phyloP scores from a whole-genome alignment of 2,329 filamentous ascomycete genomes.

The Aspergillus neoniger region DNA sequence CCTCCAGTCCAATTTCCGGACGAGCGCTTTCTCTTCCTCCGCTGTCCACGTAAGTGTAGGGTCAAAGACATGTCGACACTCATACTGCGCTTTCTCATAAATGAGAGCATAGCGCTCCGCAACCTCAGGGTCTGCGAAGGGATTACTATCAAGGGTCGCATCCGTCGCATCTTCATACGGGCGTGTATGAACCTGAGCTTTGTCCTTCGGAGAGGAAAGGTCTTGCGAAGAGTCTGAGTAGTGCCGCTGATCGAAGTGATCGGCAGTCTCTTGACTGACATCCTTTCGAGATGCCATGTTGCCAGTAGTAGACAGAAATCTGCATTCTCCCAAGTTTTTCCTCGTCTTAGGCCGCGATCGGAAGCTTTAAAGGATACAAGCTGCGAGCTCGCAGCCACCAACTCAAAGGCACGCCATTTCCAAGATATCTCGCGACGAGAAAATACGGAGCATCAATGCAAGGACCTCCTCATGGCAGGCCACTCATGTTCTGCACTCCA shows the following conservation, averaged over 20 bases:
- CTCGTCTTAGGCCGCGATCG: not conserved
- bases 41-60: constrained; percentile 38
- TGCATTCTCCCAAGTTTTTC: too few species aligned
- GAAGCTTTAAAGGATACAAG: not conserved
- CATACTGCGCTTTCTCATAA: constrained; percentile 57
- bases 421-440: not conserved
- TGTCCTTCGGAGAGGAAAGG: not conserved
- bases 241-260: not conserved
- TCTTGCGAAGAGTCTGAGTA: not conserved
- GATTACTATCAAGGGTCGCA: constrained; percentile 23
- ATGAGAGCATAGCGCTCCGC: constrained; percentile 57
- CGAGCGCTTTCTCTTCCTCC: constrained; percentile 35
- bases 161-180: not conserved
- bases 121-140: constrained; percentile 54
- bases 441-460: not conserved
- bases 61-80: constrained; percentile 48
- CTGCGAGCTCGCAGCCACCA: not conserved
- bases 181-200: not conserved
- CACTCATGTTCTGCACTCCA: not conserved
- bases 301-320: too few species aligned
- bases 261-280: not conserved
- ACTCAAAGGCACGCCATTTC: not conserved
- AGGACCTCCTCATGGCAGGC: not conserved
- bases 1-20: constrained; percentile 27
- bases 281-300: not conserved